Evolutionary conservation across 2,329 filamentous ascomycete species (phyloP), one percentile per base, ranked within the genome.

Genomic region (Colletotrichum endophyticum): DNA sequence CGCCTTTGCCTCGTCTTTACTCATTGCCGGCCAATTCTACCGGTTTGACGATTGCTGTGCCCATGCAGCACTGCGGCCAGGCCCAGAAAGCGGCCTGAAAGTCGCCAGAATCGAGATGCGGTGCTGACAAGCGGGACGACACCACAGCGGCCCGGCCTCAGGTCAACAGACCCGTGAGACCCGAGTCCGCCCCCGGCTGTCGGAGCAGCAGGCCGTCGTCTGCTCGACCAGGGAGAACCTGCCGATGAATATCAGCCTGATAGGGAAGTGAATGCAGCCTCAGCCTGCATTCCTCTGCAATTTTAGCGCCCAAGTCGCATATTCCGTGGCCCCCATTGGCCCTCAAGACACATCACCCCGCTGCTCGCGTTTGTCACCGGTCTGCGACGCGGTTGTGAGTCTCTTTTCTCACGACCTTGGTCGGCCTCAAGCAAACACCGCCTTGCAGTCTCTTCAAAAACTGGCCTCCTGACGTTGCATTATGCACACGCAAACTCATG

Each of bases 401-500:
- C 66, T 75, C 62, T 70, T 30, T 56, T 49, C 36, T 57, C 32
- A 66, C 62, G 27, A 63, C 39, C 36, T 62, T 11, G 36, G 39
- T 12, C 30, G 53, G 32, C 53, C 15, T 67, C 59, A 28, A 67
- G 36, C 66, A 73, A 63, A 63, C 72, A 66, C 25, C 22, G 72
- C 61, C 66, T 49, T 25, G 27, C 56, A 59, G 61, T 62, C 66
- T 56, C 62, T 39, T 71, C 22, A 7, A 25, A 22, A 39, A 34
- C 15, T 67, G 61, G 61, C 28, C 36, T 75, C 15, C 30, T 39
- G 56, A 44, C 34, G 72, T 71, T 57, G 62, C 72, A 77, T 75
- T 75, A 49, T 49, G 39, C 39, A 71, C 61, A 30, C 56, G 19
- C 39, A 66, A 27, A 66, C 64, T 80, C 73, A 81, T 81, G 81